Base-by-base conservation (phyloP, 371 early-diverging fungal genomes). In the Umbelopsis sp. region DNA sequence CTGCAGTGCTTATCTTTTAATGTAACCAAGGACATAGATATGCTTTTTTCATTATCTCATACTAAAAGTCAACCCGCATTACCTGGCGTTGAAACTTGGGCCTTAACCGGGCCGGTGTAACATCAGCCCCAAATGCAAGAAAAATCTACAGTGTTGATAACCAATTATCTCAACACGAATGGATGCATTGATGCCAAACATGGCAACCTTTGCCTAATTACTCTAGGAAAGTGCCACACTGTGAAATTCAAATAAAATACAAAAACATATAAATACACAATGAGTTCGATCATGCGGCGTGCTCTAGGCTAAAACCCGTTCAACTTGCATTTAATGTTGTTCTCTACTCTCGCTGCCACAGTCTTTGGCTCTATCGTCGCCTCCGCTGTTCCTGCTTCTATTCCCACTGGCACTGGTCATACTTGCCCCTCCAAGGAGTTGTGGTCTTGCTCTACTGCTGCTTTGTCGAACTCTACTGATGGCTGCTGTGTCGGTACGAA, bases 401-500 rank as follows among this genome's bases (percentile, higher is more conserved):
- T 57, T 18, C 35, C 48, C 6, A 48, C 48, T 37, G 16, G 35
- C 32, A 57, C 16, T 14, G 57, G 57, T 35, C 57, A 57, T 35
- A 29, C 29, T 10, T 57, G 57, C 35, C 57, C 57, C 3, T 37
- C 57, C 57, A 35, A 57, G 18, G 32, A 29, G 29, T 57, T 57
- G 35, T 57, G 57, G 57, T 57, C 57, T 18, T 71, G 71, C 46
- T 64, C 68, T 11, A 20, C 41, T 2, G 35, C 20, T 20, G 71
- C 71, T 14, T 41, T 66, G 29, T 7, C 53, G 29, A 44, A 48
- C n/a, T 44, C 65, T 22, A 52, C 63, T 46, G 48, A 71, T 35
- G 46, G 66, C 32, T 71, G 71, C 37, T 71, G 71, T 53, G 71
- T 71, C 37, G 41, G 41, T 41, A 41, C 41, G 41, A 12, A 41